phyloP scores from a whole-genome alignment of 108 stramenopile species.

The Bacterosira constricta region DNA sequence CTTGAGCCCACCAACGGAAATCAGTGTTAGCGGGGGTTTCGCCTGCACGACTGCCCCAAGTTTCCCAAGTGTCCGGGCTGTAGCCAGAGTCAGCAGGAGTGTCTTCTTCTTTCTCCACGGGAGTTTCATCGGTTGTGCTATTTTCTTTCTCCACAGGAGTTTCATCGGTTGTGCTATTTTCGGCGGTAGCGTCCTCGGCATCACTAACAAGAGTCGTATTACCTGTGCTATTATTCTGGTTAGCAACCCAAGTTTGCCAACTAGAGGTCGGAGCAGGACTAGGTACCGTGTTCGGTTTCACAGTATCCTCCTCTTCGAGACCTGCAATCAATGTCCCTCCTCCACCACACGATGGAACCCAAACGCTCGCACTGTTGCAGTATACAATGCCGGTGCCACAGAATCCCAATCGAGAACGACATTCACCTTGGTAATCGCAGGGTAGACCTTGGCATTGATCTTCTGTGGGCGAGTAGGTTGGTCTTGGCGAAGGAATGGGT shows the following conservation, averaged over 20 bases:
- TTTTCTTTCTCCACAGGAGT: background rate
- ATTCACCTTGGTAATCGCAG: slow-evolving; percentile 32
- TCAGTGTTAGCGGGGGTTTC: background rate
- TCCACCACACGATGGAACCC: slow-evolving; percentile 43
- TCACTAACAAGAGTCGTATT: background rate
- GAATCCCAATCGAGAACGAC: slow-evolving; percentile 19
- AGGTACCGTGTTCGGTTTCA: background rate
- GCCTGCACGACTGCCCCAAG: background rate
- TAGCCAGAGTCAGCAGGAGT: background rate
- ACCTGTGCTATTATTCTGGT: background rate
- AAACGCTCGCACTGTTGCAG: slow-evolving; percentile 32
- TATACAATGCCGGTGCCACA: slow-evolving; percentile 27
- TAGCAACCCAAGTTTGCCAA: slow-evolving; percentile 13
- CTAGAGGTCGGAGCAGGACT: slow-evolving; percentile 20
- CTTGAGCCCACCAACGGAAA: background rate
- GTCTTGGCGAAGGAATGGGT: slow-evolving; percentile 8
- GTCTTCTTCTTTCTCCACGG: background rate
- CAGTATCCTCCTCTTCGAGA: background rate
- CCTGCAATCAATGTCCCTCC: slow-evolving; percentile 3
- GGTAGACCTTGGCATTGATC: slow-evolving; percentile 38
- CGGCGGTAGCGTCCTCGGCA: background rate
- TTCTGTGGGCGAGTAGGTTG: slow-evolving; percentile 14
- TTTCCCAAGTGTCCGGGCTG: slow-evolving; percentile 1
- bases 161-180: background rate
- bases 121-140: background rate